Evolutionary conservation across 1,139 yeast species (phyloP).

Genomic region (Hansenula sp.): DNA sequence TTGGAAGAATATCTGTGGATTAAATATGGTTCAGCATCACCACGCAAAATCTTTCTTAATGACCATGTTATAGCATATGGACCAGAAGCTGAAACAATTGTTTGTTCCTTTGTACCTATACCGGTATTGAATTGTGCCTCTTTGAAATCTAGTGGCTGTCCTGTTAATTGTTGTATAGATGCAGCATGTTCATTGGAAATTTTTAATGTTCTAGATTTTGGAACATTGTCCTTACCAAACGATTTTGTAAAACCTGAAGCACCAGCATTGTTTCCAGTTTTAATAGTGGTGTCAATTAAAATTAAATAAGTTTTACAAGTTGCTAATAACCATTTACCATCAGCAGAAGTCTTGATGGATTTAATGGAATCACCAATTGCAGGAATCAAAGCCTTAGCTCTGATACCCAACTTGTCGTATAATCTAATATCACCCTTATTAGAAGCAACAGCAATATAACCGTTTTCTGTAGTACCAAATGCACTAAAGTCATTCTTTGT

Average conservation of each 20-base stretch:
- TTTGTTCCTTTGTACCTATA: slow-evolving; percentile 54
- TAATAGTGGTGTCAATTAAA: slow-evolving; percentile 61
- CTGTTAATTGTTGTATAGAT: slow-evolving; percentile 50
- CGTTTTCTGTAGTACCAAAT: slow-evolving; percentile 67
- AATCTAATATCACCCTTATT: slow-evolving; percentile 70
- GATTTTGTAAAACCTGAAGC: slow-evolving; percentile 59
- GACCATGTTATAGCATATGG: slow-evolving; percentile 83
- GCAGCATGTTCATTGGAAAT: slow-evolving; percentile 72
- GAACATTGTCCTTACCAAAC: slow-evolving; percentile 63
- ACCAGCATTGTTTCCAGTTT: slow-evolving; percentile 56
- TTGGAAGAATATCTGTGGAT: slow-evolving; percentile 59
- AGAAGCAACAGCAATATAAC: slow-evolving; percentile 74
- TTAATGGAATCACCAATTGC: slow-evolving; percentile 73
- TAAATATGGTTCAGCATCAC: slow-evolving; percentile 52
- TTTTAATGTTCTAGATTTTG: slow-evolving; percentile 63
- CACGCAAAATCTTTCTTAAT: slow-evolving; percentile 51
- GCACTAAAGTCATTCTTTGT: slow-evolving; percentile 55
- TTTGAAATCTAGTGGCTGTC: slow-evolving; percentile 54
- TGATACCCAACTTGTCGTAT: slow-evolving; percentile 64
- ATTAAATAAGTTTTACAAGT: slow-evolving; percentile 71
- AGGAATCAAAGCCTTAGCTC: slow-evolving; percentile 75
- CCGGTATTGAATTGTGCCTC: slow-evolving; percentile 77
- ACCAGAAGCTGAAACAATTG: slow-evolving; percentile 74
- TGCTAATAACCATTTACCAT: slow-evolving; percentile 79
- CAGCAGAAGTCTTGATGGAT: slow-evolving; percentile 68